Base-by-base conservation (phyloP, 2,329 filamentous ascomycete species). In the Exophiala sp. region DNA sequence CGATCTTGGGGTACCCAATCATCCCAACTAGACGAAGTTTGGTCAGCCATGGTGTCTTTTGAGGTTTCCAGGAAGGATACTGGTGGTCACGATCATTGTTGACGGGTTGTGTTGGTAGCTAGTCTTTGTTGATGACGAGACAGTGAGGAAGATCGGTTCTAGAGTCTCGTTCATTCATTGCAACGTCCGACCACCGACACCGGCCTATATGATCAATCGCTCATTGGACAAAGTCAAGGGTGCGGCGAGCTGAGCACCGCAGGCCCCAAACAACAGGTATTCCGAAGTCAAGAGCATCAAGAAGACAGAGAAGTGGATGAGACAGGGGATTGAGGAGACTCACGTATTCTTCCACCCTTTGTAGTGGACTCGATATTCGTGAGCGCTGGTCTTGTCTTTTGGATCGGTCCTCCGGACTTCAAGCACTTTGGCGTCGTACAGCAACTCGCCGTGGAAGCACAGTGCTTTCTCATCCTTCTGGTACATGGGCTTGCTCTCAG, bases 331-430 rank as follows among this genome's bases (percentile, higher is more conserved):
- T 42, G 29, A 14, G 33, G 20, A 44, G 32, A 85, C 85, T 75
- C 76, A 88, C 80, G 91, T 96, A 71, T 92, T 91, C 79, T 99
- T 99, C 94, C 94, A 99, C 67, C 94, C 94, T 74, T 97, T 97
- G 78, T 99, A 99, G 74, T 99, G 94, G 51, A 99, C 88, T 68
- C 89, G 88, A 76, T 95, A 99, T 69, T 90, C 84, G 68, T 84
- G 91, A 33, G 87, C 84, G 57, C 86, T 86, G 69, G 84, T 85
- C 72, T 88, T 86, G 66, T 86, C 86, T 41, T 77, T 77, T 5
- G 75, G 69, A 57, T 86, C 82, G 66, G 80, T 78, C 70, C 77
- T 75, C 64, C 80, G 84, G 32, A 89, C 79, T 61, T 96, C 91
- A 61, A 95, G 83, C 48, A 99, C 86, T 75, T 97, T 97, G 62